These are phyloP conservation scores for Lenwebbia sp. DNA, from an alignment of 345 rosid genomes.

Conservation along the genomic window DNA sequence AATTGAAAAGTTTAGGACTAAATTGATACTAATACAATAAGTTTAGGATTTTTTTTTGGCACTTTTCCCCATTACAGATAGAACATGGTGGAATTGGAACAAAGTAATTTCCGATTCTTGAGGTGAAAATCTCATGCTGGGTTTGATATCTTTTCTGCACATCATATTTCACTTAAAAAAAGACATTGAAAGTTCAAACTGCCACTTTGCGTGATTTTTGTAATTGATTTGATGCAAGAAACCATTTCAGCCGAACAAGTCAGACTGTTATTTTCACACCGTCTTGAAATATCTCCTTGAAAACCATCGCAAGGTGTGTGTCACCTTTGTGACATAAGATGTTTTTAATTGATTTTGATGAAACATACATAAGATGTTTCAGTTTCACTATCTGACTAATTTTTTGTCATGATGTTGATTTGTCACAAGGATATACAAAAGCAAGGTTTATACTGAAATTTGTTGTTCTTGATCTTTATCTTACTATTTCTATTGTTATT, in stretches of 20 bases:
- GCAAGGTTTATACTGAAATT: background rate
- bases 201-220: background rate
- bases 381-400: background rate
- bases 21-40: too few relatives aligned
- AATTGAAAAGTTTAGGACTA: too few relatives aligned
- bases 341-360: background rate
- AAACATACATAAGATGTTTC: background rate
- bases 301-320: background rate
- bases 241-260: background rate
- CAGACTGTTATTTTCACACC: background rate
- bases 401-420: background rate
- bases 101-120: background rate
- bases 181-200: background rate
- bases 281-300: background rate
- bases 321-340: too few relatives aligned
- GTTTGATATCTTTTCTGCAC: background rate
- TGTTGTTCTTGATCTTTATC: background rate
- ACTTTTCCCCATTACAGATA: background rate
- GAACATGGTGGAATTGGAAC: background rate
- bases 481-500: background rate
- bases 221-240: background rate
- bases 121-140: background rate
- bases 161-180: background rate
- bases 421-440: background rate
- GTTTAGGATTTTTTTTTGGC: too few relatives aligned